Evolutionary conservation across 805 yeast species (phyloP).

Genomic region (Huiozyma sinensis): DNA sequence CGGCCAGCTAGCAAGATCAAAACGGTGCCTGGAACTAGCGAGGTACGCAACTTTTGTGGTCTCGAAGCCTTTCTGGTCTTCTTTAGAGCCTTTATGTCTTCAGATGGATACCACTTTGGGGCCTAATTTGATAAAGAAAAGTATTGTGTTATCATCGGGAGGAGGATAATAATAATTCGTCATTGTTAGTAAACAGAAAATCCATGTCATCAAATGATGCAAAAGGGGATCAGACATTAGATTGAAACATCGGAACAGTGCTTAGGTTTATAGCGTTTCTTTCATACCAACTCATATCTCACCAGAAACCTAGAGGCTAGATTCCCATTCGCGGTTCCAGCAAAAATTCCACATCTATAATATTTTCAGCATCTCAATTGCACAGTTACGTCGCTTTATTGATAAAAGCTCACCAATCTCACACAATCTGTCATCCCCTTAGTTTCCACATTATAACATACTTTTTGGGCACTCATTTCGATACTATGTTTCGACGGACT

Average conservation of each 20-base stretch:
- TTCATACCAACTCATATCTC: too few species aligned
- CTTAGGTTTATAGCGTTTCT: too few species aligned
- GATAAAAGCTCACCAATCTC: background rate
- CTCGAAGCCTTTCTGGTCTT: slow-evolving; percentile 79
- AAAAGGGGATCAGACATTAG: too few species aligned
- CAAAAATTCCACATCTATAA: too few species aligned
- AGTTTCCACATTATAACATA: slow-evolving; percentile 11
- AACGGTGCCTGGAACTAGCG: slow-evolving; percentile 95
- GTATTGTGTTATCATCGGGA: background rate
- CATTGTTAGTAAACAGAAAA: slow-evolving; percentile 12
- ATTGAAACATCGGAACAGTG: too few species aligned
- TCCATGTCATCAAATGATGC: too few species aligned
- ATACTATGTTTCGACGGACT: slow-evolving; percentile 6
- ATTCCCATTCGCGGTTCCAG: too few species aligned
- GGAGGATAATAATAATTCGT: background rate
- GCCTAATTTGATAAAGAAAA: slow-evolving; percentile 32
- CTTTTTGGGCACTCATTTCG: slow-evolving; percentile 30
- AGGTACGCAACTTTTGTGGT: slow-evolving; percentile 89
- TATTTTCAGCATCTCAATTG: too few species aligned
- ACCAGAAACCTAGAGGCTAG: too few species aligned
- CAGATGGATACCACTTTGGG: slow-evolving; percentile 89
- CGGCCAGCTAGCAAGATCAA: slow-evolving; percentile 95
- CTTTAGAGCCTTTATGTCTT: slow-evolving; percentile 77
- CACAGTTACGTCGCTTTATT: too few species aligned
- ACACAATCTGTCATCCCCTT: background rate